Evolutionary conservation across 768 basidiomycete genomes (phyloP).

Genomic region (Kwoniella europaea): DNA sequence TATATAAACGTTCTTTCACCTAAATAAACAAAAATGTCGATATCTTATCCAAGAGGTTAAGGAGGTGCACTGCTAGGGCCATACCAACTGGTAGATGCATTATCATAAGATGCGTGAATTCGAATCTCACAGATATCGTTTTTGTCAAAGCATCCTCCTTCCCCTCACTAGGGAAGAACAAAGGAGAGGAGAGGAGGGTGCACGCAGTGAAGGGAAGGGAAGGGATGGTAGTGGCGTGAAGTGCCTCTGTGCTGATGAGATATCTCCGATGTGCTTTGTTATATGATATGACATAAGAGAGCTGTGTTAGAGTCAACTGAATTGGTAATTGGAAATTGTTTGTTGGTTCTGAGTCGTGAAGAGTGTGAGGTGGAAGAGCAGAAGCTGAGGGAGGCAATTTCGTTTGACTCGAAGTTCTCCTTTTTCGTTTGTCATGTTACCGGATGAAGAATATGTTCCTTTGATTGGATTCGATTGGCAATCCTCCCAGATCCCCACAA

Average conservation of each 20-base stretch:
- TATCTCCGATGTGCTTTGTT: not conserved
- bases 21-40: not conserved
- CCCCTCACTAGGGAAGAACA: not conserved
- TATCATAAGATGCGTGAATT: not conserved
- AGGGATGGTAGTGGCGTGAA: not conserved
- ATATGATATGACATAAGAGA: not conserved
- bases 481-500: not conserved
- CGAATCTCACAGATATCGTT: not conserved
- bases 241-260: not conserved
- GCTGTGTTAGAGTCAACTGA: not conserved
- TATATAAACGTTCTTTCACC: too few relatives aligned
- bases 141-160: not conserved
- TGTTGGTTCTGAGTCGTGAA: not conserved
- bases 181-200: not conserved
- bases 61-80: not conserved
- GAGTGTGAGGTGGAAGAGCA: not conserved
- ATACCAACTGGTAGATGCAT: not conserved
- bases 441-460: too few relatives aligned
- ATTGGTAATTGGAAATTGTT: not conserved
- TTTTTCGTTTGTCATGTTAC: not conserved
- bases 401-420: not conserved
- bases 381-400: not conserved
- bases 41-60: not conserved
- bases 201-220: too few relatives aligned
- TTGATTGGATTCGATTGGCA: not conserved